Evolutionary conservation across 768 basidiomycete genomes (phyloP), one percentile per base, ranked within the genome.

Genomic region (Pholiota microspora): DNA sequence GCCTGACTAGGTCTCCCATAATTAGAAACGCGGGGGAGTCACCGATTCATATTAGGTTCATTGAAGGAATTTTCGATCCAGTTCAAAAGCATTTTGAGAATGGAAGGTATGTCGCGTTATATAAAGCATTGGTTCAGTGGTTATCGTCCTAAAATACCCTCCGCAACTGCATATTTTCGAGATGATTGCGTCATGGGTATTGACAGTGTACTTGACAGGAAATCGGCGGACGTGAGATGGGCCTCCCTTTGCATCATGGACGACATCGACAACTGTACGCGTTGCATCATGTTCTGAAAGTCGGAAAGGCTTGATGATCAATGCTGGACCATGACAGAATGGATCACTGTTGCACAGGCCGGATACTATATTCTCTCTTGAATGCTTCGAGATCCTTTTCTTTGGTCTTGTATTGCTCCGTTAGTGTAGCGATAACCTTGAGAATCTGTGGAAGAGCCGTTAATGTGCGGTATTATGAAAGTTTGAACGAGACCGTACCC

Each of bases 391-490:
- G 86, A 55, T 92, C 92, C 56, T 83, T 79, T 63, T 94, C 95
- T 70, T 91, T 94, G 49, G 79, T 73, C 72, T 92, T 93, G 77
- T 98, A 95, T 72, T 94, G 92, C 58, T 88, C 87, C 24, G 88
- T 76, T 54, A 98, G 78, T 40, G 75, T 88, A 27, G 84, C 68
- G 44, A 98, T 77, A 21, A 94, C 91, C 57, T 86, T 87, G 57
- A 80, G 83, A 59, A 98, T 96, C 92, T 97, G 67, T n/a, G 45
- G 59, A 48, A 38, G 44, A 48, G 23, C 34, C 32, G 57, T 61
- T 55, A 68, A 45, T 60, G 54, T 31, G 51, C 29, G 36, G n/a
- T 25, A 23, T 4, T 34, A 18, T 5, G 49, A 40, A 42, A 32
- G 60, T 21, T 25, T 15, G 12, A 18, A 38, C 34, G 31, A 57